Conservation (phyloP, 805 yeast genomes). For the Ogataea populi-albae region DNA sequence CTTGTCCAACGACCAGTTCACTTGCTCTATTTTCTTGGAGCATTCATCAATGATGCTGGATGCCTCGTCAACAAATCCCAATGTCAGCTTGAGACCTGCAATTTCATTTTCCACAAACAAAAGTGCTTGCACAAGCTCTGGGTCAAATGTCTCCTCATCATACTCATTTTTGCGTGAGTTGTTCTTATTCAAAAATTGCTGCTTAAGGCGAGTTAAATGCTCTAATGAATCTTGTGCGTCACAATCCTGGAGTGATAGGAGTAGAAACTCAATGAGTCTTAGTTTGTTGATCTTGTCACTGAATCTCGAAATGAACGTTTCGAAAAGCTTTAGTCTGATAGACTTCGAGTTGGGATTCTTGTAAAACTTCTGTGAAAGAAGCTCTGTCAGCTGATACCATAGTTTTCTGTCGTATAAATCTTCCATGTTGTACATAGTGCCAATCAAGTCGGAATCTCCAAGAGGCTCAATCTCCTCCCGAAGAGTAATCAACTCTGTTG, state of each 20-base stretch:
- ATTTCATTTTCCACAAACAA: constrained; percentile 65
- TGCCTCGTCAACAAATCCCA: constrained; percentile 54
- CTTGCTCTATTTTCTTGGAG: constrained; percentile 52
- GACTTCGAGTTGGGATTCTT: constrained; percentile 47
- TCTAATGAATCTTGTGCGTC: constrained; percentile 48
- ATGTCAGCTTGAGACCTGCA: constrained; percentile 63
- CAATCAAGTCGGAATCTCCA: constrained; percentile 47
- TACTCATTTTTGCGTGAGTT: constrained; percentile 29
- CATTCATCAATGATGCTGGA: constrained; percentile 65
- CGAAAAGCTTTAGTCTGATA: constrained; percentile 64
- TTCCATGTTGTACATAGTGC: constrained; percentile 66
- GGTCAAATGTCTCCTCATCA: constrained; percentile 31
- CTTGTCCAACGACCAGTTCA: constrained; percentile 50
- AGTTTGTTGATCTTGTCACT: constrained; percentile 73
- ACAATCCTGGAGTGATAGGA: constrained; percentile 45
- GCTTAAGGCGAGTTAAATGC: constrained; percentile 43
- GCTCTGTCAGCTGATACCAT: constrained; percentile 89
- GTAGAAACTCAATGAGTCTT: constrained; percentile 71
- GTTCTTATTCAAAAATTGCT: constrained; percentile 39
- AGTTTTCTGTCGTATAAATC: constrained; percentile 83
- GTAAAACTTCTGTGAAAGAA: constrained; percentile 59
- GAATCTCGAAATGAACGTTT: constrained; percentile 65
- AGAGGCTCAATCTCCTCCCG: constrained; percentile 60
- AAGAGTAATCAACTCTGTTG: constrained; percentile 53
- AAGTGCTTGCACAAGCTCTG: constrained; percentile 46